These are phyloP conservation scores for Nicotiana benthamiana DNA, from an alignment of 257 asterid genomes.

Conservation along the genomic window DNA sequence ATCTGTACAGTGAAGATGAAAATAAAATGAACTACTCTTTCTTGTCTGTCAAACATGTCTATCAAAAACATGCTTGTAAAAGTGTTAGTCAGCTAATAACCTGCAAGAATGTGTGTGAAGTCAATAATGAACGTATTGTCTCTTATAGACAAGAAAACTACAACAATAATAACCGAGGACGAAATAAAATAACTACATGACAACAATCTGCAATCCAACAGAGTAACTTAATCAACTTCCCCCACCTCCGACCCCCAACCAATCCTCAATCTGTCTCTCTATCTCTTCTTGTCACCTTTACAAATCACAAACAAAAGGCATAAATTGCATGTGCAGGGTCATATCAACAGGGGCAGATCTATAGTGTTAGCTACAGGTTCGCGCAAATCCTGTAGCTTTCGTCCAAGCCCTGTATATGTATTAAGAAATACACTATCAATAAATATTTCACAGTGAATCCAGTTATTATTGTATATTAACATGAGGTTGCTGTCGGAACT, in stretches of 20 bases:
- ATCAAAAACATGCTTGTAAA: background rate
- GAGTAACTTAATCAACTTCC: background rate
- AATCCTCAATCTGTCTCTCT: background rate
- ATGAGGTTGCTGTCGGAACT: too few relatives aligned
- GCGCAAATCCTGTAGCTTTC: too few relatives aligned
- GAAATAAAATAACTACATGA: background rate
- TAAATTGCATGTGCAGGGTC: background rate
- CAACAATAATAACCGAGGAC: background rate
- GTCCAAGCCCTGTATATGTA: too few relatives aligned
- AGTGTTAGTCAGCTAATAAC: background rate
- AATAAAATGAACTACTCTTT: background rate
- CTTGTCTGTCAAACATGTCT: background rate
- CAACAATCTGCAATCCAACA: background rate
- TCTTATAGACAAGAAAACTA: background rate
- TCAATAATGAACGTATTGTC: background rate
- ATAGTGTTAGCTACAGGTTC: too few relatives aligned
- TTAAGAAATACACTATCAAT: too few relatives aligned
- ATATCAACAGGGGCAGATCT: background rate
- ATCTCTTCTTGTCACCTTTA: background rate
- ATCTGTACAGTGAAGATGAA: constrained; percentile 30
- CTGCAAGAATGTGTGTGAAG: background rate
- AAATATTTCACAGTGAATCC: too few relatives aligned
- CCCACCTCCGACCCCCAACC: background rate
- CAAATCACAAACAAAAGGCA: background rate
- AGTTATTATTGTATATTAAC: too few relatives aligned